A percentile compares a stretch with the other conserved stretches of the same genome.
phyloP scores from a whole-genome alignment of 768 basidiomycete species.

The Russula olivacea region DNA sequence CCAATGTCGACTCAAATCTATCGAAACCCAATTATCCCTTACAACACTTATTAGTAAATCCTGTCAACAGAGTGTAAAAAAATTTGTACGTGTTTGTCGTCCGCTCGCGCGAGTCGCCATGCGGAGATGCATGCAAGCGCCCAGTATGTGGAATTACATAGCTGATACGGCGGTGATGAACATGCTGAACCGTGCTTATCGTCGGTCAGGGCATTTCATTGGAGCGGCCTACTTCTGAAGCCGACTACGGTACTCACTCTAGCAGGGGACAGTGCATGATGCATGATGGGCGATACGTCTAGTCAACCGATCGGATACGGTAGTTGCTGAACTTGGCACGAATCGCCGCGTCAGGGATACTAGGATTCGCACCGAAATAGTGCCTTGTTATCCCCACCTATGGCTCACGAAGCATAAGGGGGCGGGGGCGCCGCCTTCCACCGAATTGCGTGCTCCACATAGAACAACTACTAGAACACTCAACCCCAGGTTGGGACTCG shows the following conservation, averaged over 20 bases:
- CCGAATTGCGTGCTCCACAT: neutral
- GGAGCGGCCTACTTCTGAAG: neutral
- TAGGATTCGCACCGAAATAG: neutral
- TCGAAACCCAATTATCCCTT: too few species aligned
- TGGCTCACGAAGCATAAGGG: neutral
- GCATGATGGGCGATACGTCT: neutral
- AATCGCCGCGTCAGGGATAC: neutral
- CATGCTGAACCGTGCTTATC: neutral
- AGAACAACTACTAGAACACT: neutral
- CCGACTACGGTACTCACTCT: conserved; percentile 6
- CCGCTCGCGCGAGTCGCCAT: neutral
- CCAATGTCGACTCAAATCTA: neutral
- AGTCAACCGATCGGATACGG: neutral
- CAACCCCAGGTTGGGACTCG: neutral
- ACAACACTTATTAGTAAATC: neutral
- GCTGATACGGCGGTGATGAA: neutral
- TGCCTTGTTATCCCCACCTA: neutral
- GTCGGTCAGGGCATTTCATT: neutral
- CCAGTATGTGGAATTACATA: neutral
- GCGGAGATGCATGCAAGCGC: neutral
- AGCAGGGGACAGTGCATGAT: neutral
- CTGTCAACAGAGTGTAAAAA: neutral
- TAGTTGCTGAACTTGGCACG: neutral
- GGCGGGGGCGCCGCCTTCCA: neutral
- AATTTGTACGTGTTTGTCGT: neutral